A percentile compares a stretch with the other conserved stretches of the same genome.
These are phyloP conservation scores for Penicillium sumatraense DNA, from an alignment of 2,329 filamentous ascomycete species.

Conservation along the genomic window DNA sequence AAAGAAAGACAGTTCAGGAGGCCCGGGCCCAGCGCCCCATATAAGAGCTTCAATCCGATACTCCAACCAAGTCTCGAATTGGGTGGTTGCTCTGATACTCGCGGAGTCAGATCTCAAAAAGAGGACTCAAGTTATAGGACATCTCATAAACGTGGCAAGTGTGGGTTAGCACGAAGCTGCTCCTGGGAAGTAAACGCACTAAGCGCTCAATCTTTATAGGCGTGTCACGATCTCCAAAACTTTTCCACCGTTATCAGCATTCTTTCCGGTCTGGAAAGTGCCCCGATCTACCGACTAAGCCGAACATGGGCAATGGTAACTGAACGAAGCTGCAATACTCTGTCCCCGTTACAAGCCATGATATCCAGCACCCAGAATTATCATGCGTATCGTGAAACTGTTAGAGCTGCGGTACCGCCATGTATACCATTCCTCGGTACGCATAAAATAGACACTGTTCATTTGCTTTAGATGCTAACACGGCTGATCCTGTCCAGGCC, in stretches of 20 bases:
- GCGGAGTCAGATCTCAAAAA: constrained; percentile 90
- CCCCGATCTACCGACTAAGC: constrained; percentile 87
- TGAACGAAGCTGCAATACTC: constrained; percentile 71
- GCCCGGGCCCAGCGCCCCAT: constrained; percentile 75
- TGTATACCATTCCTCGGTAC: constrained; percentile 95
- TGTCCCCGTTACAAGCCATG: constrained; percentile 84
- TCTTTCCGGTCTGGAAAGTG: constrained; percentile 87
- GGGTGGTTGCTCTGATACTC: constrained; percentile 95
- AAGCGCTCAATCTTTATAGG: constrained; percentile 54
- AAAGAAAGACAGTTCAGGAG: constrained; percentile 74
- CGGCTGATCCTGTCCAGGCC: constrained; percentile 58
- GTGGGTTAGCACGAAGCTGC: constrained; percentile 50
- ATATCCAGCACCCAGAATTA: constrained; percentile 97
- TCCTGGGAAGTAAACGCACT: background rate
- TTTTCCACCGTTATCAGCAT: constrained; percentile 95
- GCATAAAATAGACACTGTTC: constrained; percentile 30
- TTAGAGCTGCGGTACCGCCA: constrained; percentile 86
- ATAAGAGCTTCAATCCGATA: constrained; percentile 92
- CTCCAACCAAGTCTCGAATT: constrained; percentile 96
- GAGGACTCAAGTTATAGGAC: constrained; percentile 90
- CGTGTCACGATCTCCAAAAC: constrained; percentile 87
- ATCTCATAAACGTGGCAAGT: constrained; percentile 90
- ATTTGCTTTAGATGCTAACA: background rate
- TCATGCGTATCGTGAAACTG: constrained; percentile 59
- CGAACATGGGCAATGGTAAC: constrained; percentile 92